phyloP scores from a whole-genome alignment of 2,329 filamentous ascomycete genomes.

The Fusarium sp. region DNA sequence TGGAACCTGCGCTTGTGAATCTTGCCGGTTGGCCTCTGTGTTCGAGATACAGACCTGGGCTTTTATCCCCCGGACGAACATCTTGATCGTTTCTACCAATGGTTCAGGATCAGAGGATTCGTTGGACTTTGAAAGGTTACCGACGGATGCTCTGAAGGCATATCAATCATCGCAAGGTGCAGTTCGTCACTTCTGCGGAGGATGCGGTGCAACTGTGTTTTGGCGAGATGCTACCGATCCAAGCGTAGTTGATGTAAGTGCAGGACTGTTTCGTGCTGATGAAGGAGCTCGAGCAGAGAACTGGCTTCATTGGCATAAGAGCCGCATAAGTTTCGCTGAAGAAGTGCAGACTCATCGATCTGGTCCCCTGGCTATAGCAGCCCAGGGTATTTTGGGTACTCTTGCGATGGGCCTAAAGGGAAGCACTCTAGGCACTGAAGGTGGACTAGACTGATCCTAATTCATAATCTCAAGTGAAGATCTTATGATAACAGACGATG shows the following conservation, averaged over 20 bases:
- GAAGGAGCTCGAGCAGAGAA: constrained; percentile 64
- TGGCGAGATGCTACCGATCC: constrained; percentile 65
- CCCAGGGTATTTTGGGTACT: background rate
- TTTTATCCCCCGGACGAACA: constrained; percentile 69
- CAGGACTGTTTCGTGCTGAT: constrained; percentile 62
- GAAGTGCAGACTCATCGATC: constrained; percentile 45
- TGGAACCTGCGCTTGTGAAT: constrained; percentile 68
- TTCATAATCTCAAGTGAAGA: background rate
- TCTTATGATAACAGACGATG: background rate
- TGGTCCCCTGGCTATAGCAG: background rate
- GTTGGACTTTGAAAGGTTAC: constrained; percentile 50
- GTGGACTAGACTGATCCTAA: background rate
- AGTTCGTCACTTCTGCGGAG: constrained; percentile 67
- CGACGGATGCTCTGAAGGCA: constrained; percentile 55
- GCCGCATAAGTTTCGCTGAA: constrained; percentile 67
- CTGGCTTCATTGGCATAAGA: constrained; percentile 71
- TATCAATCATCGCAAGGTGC: constrained; percentile 65
- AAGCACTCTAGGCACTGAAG: background rate
- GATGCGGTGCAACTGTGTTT: constrained; percentile 72
- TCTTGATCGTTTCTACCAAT: constrained; percentile 53
- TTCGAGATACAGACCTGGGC: constrained; percentile 74
- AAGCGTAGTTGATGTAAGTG: constrained; percentile 70
- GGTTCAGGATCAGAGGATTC: constrained; percentile 12
- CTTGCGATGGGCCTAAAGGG: background rate
- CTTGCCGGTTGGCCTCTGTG: constrained; percentile 68